phyloP scores from a whole-genome alignment of 164 flowering plant genomes.

The Stephania japonica region DNA sequence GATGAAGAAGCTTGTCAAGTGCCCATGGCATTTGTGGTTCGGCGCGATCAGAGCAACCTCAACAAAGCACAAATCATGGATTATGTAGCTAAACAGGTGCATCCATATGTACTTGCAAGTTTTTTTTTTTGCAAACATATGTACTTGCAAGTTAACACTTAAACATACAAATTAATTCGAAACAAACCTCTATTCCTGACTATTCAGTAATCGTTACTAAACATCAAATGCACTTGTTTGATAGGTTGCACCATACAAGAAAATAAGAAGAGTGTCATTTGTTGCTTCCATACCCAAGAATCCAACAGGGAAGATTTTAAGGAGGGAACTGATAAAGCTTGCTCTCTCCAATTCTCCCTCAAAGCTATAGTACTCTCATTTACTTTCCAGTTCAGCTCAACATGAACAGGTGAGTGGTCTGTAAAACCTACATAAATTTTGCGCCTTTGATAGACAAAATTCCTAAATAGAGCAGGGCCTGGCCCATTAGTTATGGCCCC shows the following conservation, averaged over 20 bases:
- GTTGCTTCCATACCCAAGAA: background rate
- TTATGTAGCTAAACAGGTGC: constrained; percentile 24
- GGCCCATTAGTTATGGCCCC: too few relatives aligned
- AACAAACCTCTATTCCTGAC: too few relatives aligned
- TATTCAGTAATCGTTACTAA: too few relatives aligned
- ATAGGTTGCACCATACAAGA: constrained; percentile 63
- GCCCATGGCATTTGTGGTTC: constrained; percentile 31
- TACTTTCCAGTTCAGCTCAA: too few relatives aligned
- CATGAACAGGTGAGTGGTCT: too few relatives aligned
- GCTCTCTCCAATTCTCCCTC: background rate
- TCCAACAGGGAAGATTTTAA: constrained; percentile 11
- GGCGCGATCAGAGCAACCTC: constrained; percentile 9
- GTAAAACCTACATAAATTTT: too few relatives aligned
- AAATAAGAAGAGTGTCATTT: constrained; percentile 40
- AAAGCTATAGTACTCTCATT: background rate
- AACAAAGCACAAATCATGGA: constrained; percentile 19
- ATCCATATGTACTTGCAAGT: too few relatives aligned
- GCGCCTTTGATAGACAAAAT: too few relatives aligned
- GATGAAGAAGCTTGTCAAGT: constrained; percentile 29
- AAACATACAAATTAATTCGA: too few relatives aligned
- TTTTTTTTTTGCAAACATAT: too few relatives aligned
- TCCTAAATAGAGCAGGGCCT: too few relatives aligned
- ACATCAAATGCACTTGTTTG: background rate
- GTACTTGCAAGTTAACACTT: too few relatives aligned
- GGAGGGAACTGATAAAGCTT: constrained; percentile 15